phyloP scores from a whole-genome alignment of 2,329 filamentous ascomycete species.

The Monosporascus sp. region DNA sequence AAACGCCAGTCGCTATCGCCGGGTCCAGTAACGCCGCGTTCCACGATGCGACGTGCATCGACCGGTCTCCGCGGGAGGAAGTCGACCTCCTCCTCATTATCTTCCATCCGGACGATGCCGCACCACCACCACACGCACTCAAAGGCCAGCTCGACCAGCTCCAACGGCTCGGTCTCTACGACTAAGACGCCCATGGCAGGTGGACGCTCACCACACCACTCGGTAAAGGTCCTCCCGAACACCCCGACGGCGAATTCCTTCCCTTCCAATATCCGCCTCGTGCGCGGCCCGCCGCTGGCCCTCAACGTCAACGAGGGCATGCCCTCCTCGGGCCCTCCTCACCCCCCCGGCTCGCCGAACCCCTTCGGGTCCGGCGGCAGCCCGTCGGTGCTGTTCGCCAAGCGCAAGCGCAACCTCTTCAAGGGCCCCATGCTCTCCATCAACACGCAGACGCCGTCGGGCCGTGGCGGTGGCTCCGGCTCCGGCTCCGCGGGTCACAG shows the following conservation, averaged over 20 bases:
- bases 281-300: conserved; percentile 54
- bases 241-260: conserved; percentile 74
- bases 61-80: conserved; percentile 83
- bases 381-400: conserved; percentile 64
- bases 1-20: conserved; percentile 81
- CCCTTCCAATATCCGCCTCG: conserved; percentile 79
- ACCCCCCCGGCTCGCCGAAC: conserved; percentile 49
- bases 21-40: conserved; percentile 80
- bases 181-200: conserved; percentile 59
- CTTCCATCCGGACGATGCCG: conserved; percentile 81
- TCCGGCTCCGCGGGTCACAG: conserved; percentile 33
- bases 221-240: conserved; percentile 89
- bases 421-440: conserved; percentile 69
- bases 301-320: conserved; percentile 56
- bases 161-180: conserved; percentile 65
- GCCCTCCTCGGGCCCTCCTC: conserved; percentile 28
- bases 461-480: conserved; percentile 24
- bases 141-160: conserved; percentile 91
- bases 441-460: conserved; percentile 24
- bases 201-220: conserved; percentile 76
- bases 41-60: conserved; percentile 77
- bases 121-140: conserved; percentile 83
- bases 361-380: conserved; percentile 51
- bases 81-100: conserved; percentile 92
- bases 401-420: conserved; percentile 74